Conservation (phyloP, 2,329 filamentous ascomycete genomes). For the Exophiala sp. region DNA sequence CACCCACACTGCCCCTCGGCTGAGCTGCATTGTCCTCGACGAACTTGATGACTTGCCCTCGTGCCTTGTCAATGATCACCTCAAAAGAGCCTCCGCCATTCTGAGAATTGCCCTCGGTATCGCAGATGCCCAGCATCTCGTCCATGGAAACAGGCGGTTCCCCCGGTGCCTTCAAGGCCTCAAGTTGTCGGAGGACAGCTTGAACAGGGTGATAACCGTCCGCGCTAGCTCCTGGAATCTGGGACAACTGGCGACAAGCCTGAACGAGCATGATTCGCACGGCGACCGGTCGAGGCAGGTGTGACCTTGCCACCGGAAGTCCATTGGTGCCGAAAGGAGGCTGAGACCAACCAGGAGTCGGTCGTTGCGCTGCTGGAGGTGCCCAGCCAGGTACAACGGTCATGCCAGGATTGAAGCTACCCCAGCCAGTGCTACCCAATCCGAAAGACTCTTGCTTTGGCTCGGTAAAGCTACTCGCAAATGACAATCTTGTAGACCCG, state of each 20-base stretch:
- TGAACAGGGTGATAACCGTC: constrained; percentile 66
- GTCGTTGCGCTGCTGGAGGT: constrained; percentile 17
- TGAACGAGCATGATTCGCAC: constrained; percentile 70
- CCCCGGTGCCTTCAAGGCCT: constrained; percentile 55
- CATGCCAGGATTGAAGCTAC: constrained; percentile 23
- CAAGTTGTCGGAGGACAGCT: constrained; percentile 58
- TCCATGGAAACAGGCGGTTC: constrained; percentile 52
- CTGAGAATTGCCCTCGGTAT: constrained; percentile 76
- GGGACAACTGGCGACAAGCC: constrained; percentile 62
- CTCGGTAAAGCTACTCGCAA: constrained; percentile 26
- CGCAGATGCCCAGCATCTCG: constrained; percentile 77
- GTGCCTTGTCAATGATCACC: constrained; percentile 49
- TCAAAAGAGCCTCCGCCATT: constrained; percentile 91
- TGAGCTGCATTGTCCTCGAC: constrained; percentile 48
- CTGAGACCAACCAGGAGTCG: constrained; percentile 38
- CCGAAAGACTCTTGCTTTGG: constrained; percentile 26
- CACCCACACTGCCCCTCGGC: constrained; percentile 50
- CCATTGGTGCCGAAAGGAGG: constrained; percentile 45
- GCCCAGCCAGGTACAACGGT: constrained; percentile 18
- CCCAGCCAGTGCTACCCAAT: constrained; percentile 22
- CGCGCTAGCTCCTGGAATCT: constrained; percentile 38
- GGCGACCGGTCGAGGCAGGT: constrained; percentile 59
- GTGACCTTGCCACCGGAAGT: constrained; percentile 39
- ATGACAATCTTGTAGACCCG: constrained; percentile 46
- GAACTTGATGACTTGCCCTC: constrained; percentile 42